Conservation (phyloP, 306 rosid species). For the Cajanus cajan region DNA sequence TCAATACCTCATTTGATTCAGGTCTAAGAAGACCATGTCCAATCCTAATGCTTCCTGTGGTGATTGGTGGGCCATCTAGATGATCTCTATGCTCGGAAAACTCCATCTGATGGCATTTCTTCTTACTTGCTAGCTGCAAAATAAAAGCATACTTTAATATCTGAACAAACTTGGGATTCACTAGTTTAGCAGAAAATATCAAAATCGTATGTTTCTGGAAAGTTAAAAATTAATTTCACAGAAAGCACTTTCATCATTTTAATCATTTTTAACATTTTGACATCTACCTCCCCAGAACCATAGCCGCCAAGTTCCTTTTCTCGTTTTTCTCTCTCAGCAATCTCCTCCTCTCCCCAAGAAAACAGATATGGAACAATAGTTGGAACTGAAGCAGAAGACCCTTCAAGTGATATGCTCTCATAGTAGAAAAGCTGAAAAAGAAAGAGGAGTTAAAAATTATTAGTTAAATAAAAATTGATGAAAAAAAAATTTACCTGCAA, state of each 20-base stretch:
- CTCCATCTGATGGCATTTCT: background rate
- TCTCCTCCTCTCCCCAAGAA: slow-evolving; percentile 3
- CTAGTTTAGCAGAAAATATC: background rate
- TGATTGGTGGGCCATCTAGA: background rate
- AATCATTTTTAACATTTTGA: background rate
- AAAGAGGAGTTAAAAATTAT: background rate
- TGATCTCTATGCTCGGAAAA: background rate
- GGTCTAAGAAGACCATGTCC: background rate
- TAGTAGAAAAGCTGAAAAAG: slow-evolving; percentile 4
- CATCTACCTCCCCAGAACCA: slow-evolving; percentile 2
- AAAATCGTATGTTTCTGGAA: background rate
- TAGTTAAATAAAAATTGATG: background rate
- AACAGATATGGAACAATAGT: background rate
- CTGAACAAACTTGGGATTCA: background rate
- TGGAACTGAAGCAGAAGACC: background rate
- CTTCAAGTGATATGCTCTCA: background rate
- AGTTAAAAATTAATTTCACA: background rate
- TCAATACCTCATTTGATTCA: background rate
- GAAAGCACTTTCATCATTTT: background rate
- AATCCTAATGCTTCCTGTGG: background rate
- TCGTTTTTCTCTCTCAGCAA: slow-evolving; percentile 1
- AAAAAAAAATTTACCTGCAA: background rate
- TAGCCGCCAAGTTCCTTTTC: slow-evolving; percentile 5
- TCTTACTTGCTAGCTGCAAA: background rate
- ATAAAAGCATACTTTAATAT: background rate